A percentile compares a stretch with the other conserved stretches of the same genome.
These are phyloP conservation scores for Hirsutella minnesotensis DNA, from an alignment of 2,329 filamentous ascomycete genomes.

Conservation along the genomic window DNA sequence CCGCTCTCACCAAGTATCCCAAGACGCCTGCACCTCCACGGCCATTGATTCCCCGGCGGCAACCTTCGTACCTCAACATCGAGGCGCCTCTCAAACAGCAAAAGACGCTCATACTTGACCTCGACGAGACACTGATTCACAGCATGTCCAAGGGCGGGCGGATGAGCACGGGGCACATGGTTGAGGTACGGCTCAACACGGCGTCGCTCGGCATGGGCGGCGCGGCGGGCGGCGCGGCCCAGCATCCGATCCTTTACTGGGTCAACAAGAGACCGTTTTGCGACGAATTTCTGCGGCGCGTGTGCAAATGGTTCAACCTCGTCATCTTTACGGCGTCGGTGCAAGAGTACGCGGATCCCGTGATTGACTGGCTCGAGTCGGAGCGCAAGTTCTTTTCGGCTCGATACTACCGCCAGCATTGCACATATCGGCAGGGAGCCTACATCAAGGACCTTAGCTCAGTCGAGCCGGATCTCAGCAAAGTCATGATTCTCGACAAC, in stretches of 20 bases:
- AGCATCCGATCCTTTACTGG: conserved; percentile 96
- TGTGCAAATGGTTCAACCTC: conserved; percentile 96
- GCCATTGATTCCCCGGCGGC: conserved; percentile 76
- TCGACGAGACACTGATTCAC: conserved; percentile 96
- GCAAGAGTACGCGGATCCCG: conserved; percentile 95
- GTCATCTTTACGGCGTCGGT: conserved; percentile 95
- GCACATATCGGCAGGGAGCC: conserved; percentile 86
- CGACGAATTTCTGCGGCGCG: conserved; percentile 84
- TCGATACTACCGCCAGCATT: conserved; percentile 93
- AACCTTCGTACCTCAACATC: conserved; percentile 72
- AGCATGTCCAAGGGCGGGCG: conserved; percentile 93
- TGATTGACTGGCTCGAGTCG: conserved; percentile 96
- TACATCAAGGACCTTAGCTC: conserved; percentile 97
- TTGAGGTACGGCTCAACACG: conserved; percentile 82
- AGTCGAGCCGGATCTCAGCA: conserved; percentile 92
- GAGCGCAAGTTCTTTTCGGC: conserved; percentile 94
- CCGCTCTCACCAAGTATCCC: conserved; percentile 76
- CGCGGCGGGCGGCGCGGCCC: conserved; percentile 46
- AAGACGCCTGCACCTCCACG: conserved; percentile 80
- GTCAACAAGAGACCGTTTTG: conserved; percentile 96
- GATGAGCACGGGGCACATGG: conserved; percentile 97
- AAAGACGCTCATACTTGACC: conserved; percentile 89
- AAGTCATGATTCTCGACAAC: conserved; percentile 98
- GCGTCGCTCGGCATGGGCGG: conserved; percentile 56
- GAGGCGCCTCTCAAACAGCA: conserved; percentile 49